These are phyloP conservation scores for Botrytis porri DNA, from an alignment of 2,329 filamentous ascomycete genomes.

Conservation along the genomic window DNA sequence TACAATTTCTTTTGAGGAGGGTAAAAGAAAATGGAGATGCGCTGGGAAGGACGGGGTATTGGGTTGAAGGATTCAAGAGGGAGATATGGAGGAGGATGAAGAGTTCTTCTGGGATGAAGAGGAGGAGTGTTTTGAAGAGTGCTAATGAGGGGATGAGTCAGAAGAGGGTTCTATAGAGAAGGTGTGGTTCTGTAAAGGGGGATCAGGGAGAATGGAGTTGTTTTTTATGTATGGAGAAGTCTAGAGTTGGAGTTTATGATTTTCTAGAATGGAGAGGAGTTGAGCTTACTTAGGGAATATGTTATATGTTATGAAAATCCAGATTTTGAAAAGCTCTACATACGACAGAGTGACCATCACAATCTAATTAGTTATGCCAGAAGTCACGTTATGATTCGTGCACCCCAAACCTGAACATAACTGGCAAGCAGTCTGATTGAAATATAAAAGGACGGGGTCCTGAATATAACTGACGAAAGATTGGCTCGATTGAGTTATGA, in stretches of 20 bases:
- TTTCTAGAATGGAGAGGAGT: background rate
- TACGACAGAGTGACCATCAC: background rate
- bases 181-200: background rate
- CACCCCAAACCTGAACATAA: background rate
- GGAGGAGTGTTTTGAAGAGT: too few species aligned
- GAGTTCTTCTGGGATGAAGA: too few species aligned
- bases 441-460: background rate
- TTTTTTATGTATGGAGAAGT: background rate
- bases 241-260: background rate
- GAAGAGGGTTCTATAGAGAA: background rate
- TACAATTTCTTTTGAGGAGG: constrained; percentile 71
- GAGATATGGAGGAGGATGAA: constrained; percentile 26
- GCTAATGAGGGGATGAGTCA: background rate
- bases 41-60: constrained; percentile 40
- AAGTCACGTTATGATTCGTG: background rate
- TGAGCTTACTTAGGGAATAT: background rate
- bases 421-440: background rate
- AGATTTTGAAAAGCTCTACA: background rate
- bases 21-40: constrained; percentile 49
- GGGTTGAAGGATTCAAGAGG: constrained; percentile 23
- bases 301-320: background rate
- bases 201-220: background rate
- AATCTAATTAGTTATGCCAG: background rate
- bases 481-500: background rate
- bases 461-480: background rate